Conservation (phyloP, 495 filamentous ascomycete species). For the Saxophila tyrrhenica region DNA sequence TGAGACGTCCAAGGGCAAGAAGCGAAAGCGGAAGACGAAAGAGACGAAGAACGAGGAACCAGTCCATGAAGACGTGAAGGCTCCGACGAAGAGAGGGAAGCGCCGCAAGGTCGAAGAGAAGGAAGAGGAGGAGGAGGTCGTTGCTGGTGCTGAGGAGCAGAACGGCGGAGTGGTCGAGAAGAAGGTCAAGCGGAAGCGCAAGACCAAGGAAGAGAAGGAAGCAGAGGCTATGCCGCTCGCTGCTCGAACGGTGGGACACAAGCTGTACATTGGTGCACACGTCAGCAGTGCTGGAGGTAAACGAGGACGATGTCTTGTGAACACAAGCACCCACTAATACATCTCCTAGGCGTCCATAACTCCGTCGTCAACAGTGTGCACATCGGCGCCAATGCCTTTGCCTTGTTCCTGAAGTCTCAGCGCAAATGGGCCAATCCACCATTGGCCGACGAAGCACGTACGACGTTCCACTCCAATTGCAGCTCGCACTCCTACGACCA, state of each 20-base stretch:
- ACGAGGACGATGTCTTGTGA: conserved; percentile 18
- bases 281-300: conserved; percentile 77
- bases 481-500: conserved; percentile 62
- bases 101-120: conserved; percentile 6
- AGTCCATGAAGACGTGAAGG: not conserved
- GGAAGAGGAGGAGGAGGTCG: not conserved
- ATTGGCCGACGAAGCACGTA: conserved; percentile 51
- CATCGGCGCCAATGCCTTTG: conserved; percentile 72
- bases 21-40: conserved; percentile 6
- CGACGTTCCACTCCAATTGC: conserved; percentile 56
- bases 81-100: conserved; percentile 3
- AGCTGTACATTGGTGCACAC: conserved; percentile 85
- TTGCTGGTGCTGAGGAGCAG: not conserved
- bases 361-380: conserved; percentile 59
- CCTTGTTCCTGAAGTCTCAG: conserved; percentile 90
- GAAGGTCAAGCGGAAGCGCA: conserved; percentile 32
- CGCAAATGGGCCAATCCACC: conserved; percentile 87
- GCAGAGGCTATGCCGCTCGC: conserved; percentile 54
- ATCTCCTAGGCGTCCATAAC: conserved; percentile 66
- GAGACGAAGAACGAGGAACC: not conserved
- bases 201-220: conserved; percentile 36
- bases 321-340: not conserved
- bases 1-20: not conserved
- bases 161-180: conserved; percentile 19
- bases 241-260: conserved; percentile 53